Evolutionary conservation across 805 yeast genomes (phyloP).

Genomic region (Yamadazyma olivae): DNA sequence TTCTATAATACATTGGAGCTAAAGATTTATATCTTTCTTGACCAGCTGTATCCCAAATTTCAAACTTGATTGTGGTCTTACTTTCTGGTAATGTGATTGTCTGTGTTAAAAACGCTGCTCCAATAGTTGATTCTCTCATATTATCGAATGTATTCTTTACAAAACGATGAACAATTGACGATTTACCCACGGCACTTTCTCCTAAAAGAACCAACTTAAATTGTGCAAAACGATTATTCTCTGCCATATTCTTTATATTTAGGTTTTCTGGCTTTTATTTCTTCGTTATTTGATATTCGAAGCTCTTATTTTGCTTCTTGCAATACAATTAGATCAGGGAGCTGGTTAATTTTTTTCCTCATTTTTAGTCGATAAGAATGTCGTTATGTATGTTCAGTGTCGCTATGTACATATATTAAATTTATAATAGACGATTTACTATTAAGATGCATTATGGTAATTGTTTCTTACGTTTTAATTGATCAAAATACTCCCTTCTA

Average conservation of each 20-base stretch:
- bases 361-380: too few relatives aligned
- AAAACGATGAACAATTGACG: slow-evolving; percentile 56
- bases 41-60: slow-evolving; percentile 96
- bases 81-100: slow-evolving; percentile 52
- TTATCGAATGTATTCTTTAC: slow-evolving; percentile 73
- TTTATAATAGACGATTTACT: too few relatives aligned
- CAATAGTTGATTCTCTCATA: slow-evolving; percentile 74
- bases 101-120: slow-evolving; percentile 80
- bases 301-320: neutral
- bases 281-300: neutral
- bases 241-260: neutral
- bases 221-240: slow-evolving; percentile 28
- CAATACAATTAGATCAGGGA: neutral
- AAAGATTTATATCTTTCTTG: slow-evolving; percentile 50
- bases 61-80: slow-evolving; percentile 59
- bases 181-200: slow-evolving; percentile 82
- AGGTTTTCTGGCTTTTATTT: neutral
- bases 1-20: slow-evolving; percentile 46
- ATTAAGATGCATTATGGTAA: too few relatives aligned
- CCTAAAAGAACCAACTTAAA: slow-evolving; percentile 71
- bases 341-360: neutral
- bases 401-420: too few relatives aligned
- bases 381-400: too few relatives aligned
- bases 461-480: slow-evolving; percentile 22
- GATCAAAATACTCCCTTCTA: slow-evolving; percentile 42